Evolutionary conservation across 139 green algal species (phyloP).

Genomic region (Chlamydomonas applanata): DNA sequence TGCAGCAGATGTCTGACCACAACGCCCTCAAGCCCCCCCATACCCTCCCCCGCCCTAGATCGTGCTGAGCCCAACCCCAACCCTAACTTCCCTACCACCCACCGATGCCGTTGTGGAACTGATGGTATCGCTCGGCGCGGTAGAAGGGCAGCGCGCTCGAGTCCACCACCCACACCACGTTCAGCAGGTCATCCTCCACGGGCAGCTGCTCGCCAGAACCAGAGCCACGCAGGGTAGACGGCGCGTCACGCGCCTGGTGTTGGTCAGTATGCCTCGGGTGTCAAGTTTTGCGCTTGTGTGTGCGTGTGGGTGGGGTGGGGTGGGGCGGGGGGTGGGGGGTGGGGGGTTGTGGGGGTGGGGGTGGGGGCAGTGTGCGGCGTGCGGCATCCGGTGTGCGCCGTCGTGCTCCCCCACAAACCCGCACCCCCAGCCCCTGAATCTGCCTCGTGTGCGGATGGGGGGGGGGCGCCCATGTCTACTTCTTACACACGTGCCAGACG

Average conservation of each 20-base stretch:
- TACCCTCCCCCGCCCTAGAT: not conserved
- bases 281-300: not conserved
- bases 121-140: conserved; percentile 84
- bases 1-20: too few relatives aligned
- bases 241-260: not conserved
- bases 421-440: too few relatives aligned
- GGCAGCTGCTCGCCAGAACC: not conserved
- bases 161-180: conserved; percentile 76
- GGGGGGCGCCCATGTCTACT: too few relatives aligned
- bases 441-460: too few relatives aligned
- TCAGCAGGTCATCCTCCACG: conserved; percentile 61
- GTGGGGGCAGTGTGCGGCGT: too few relatives aligned
- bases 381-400: too few relatives aligned
- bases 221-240: not conserved
- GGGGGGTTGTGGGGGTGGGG: too few relatives aligned
- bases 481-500: too few relatives aligned
- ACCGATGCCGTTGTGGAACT: conserved; percentile 82
- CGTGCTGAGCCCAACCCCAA: not conserved
- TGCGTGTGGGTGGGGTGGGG: too few relatives aligned
- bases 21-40: too few relatives aligned
- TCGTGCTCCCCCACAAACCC: too few relatives aligned
- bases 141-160: conserved; percentile 71
- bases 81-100: not conserved
- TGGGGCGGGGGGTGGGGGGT: too few relatives aligned
- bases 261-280: not conserved